Conservation (phyloP, 192 early-diverging fungal species). For the Allomyces arbusculus region DNA sequence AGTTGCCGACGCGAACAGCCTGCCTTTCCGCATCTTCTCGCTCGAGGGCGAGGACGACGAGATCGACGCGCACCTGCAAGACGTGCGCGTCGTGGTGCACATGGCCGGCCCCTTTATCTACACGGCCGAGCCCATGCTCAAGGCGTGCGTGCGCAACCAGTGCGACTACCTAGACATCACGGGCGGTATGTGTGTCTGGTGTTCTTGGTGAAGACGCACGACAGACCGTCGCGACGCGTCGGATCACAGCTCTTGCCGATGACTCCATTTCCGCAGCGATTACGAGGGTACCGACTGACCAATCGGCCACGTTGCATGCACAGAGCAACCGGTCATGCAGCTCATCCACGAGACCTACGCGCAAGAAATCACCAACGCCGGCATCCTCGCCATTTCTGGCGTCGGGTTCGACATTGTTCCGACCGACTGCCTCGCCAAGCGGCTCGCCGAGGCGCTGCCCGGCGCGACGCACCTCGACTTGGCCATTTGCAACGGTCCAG, state of each 20-base stretch:
- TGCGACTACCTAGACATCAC: neutral
- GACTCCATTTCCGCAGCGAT: no score
- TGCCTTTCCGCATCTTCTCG: neutral
- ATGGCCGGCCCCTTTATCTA: neutral
- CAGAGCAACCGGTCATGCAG: neutral
- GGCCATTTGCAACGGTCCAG: neutral
- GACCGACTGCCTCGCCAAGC: neutral
- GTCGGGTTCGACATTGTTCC: neutral
- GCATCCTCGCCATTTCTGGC: neutral
- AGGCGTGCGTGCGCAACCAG: neutral
- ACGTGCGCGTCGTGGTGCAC: neutral
- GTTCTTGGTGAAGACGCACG: no score
- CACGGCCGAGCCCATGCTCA: neutral
- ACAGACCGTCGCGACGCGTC: no score
- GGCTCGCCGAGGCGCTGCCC: neutral
- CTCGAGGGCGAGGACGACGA: neutral
- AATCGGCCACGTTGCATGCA: no score
- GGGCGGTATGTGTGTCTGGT: neutral
- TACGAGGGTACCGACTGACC: no score
- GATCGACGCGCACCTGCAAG: neutral
- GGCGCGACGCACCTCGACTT: neutral
- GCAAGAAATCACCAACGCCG: neutral
- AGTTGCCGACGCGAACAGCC: neutral
- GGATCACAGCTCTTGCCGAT: no score
- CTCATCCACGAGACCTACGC: neutral